phyloP scores from a whole-genome alignment of 1,284 basidiomycete genomes.

The Puccinia coronata region DNA sequence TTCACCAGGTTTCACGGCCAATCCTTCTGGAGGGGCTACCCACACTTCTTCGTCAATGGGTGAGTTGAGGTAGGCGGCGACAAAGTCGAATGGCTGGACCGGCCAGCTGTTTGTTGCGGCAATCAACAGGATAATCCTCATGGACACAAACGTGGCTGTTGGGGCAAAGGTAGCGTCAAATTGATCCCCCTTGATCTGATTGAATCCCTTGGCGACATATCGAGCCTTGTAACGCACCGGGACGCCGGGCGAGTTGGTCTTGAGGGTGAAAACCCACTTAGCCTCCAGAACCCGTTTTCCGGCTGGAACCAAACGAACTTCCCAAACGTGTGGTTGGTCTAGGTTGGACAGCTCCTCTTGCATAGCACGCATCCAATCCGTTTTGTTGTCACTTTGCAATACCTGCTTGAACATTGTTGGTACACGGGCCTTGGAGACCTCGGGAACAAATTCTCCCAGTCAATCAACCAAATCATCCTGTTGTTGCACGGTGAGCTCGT shows the following conservation, averaged over 20 bases:
- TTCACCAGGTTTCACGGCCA: background rate
- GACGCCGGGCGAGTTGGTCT: background rate
- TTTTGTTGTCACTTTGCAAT: no score
- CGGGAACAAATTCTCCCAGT: no score
- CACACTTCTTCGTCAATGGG: slow-evolving; percentile 20
- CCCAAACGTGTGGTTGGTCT: background rate
- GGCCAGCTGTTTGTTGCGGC: slow-evolving; percentile 2
- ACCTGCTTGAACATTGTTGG: background rate
- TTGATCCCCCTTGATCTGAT: background rate
- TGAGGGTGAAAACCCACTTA: slow-evolving; percentile 12
- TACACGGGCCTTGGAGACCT: no score
- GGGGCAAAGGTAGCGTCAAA: slow-evolving; percentile 20
- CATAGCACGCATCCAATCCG: background rate
- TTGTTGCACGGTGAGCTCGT: background rate
- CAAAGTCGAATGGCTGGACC: slow-evolving; percentile 7
- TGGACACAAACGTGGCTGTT: slow-evolving; percentile 9
- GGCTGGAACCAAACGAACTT: background rate
- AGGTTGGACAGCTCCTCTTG: slow-evolving; percentile 1
- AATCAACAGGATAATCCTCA: background rate
- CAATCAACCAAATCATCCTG: background rate
- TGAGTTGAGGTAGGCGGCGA: slow-evolving; percentile 23
- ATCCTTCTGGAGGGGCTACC: slow-evolving; percentile 9
- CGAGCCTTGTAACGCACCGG: background rate
- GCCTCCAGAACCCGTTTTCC: background rate
- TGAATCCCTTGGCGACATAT: background rate